Base-by-base conservation (phyloP, 164 flowering plant species). In the Amborella trichopoda region DNA sequence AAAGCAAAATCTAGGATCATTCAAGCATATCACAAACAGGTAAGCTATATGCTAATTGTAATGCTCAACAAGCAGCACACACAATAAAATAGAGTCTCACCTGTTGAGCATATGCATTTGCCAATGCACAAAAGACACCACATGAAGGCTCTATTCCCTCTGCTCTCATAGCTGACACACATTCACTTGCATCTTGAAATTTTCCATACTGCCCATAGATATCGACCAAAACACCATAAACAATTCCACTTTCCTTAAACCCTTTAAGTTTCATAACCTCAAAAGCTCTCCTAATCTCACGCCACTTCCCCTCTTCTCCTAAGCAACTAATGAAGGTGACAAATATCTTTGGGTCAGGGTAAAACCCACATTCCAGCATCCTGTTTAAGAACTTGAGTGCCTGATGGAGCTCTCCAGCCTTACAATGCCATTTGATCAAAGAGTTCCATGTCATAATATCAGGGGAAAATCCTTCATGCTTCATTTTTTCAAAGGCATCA, bases 71-170 rank as follows among this genome's bases (percentile, higher is more conserved):
- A 26, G 17, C 28, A 16, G 32, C 27, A 23, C 9, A 30, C 36
- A 40, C 13, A 22, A 21, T 14, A 2, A 21, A 14, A 21, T 1
- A 1, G 16, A 24, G 25, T 32, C 45, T 28, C 18, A 80, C 95
- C 84, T 80, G 95, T 58, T 80, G 84, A 53, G 87, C 87, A 67
- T 75, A 83, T 36, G 87, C 93, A 65, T 80, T 78, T 48, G 96
- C 93, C 26, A 87, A 53, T 12, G 70, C 73, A 54, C 83, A 83
- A 58, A 72, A 80, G 28, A 66, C 53, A 52, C 66, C 70, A 21
- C 77, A 65, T 11, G 84, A 66, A 43, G 61, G 70, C 48, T 58
- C 62, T 28, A 78, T 28, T 49, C 87, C 83, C 69, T 78, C 85
- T 9, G 67, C 56, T 62, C 62, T 78, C 24, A 83, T 56, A 40